These are phyloP conservation scores for Oryza australiensis DNA, from an alignment of 176 grass and related monocot species.

Conservation along the genomic window DNA sequence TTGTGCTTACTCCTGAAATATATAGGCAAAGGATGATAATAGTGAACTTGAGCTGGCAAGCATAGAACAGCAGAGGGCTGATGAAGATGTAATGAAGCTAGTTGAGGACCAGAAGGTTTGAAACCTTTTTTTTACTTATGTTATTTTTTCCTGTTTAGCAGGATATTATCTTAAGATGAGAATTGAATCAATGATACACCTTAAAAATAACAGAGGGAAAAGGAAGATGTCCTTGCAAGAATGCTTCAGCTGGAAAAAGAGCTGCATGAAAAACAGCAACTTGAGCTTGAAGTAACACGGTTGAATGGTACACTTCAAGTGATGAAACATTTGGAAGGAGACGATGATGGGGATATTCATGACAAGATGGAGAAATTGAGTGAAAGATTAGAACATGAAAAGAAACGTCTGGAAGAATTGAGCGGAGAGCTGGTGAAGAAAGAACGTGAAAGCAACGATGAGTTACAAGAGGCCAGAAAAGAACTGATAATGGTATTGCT, in stretches of 20 bases:
- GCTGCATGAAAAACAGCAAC: conserved; percentile 79
- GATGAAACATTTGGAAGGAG: conserved; percentile 87
- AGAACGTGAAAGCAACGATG: conserved; percentile 83
- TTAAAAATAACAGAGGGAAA: conserved; percentile 72
- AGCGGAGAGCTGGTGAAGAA: conserved; percentile 70
- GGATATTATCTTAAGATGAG: conserved; percentile 2
- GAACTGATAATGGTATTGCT: conserved; percentile 67
- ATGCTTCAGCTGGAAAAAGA: conserved; percentile 83
- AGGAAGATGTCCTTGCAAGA: conserved; percentile 75
- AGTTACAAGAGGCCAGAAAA: conserved; percentile 76
- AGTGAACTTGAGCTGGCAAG: conserved; percentile 65
- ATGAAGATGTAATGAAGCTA: conserved; percentile 79
- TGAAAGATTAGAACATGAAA: conserved; percentile 70
- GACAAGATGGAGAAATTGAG: conserved; percentile 77
- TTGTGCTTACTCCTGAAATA: background rate
- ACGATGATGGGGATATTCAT: conserved; percentile 82
- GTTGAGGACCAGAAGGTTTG: conserved; percentile 83
- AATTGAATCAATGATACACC: conserved; percentile 23
- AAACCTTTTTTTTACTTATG: background rate
- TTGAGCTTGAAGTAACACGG: conserved; percentile 81
- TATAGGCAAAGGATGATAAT: conserved; percentile 55
- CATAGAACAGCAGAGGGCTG: conserved; percentile 74
- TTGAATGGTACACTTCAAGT: conserved; percentile 86
- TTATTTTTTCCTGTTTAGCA: conserved; percentile 1
- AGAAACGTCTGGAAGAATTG: conserved; percentile 55